Evolutionary conservation across 768 basidiomycete genomes (phyloP).

Genomic region (Rubroboletus pulcherrimus): DNA sequence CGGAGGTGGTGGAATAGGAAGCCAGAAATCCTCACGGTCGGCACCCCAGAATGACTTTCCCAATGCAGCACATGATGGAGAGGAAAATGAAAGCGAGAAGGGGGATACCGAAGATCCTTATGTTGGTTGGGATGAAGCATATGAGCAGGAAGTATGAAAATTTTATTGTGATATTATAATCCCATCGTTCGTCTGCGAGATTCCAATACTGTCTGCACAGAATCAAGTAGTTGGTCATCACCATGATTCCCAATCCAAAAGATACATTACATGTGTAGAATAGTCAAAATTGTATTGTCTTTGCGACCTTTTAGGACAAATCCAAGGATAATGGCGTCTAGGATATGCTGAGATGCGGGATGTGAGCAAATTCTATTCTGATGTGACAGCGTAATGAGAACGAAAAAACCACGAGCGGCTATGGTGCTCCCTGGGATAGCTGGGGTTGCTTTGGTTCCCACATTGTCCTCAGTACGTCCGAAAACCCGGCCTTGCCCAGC

Average conservation of each 20-base stretch:
- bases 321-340: conserved; percentile 26
- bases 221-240: not conserved
- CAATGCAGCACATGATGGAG: conserved; percentile 7
- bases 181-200: not conserved
- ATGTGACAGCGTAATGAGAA: conserved; percentile 6
- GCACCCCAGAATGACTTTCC: conserved; percentile 3
- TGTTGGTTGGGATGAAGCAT: conserved; percentile 47
- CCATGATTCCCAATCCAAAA: conserved; percentile 4
- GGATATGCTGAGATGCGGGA: conserved; percentile 7
- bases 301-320: conserved; percentile 20
- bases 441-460: conserved; percentile 67
- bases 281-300: conserved; percentile 30
- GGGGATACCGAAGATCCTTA: conserved; percentile 33
- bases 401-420: conserved; percentile 8
- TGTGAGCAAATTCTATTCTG: conserved; percentile 2
- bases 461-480: conserved; percentile 77
- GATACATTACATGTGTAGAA: conserved; percentile 22
- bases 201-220: not conserved
- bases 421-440: conserved; percentile 30
- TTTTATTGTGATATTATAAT: not conserved
- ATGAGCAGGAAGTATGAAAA: conserved; percentile 65
- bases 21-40: conserved; percentile 33
- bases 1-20: conserved; percentile 36
- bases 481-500: conserved; percentile 84
- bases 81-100: conserved; percentile 38